A percentile compares a stretch with the other conserved stretches of the same genome.
Evolutionary conservation across 2,329 filamentous ascomycete genomes (phyloP).

Genomic region (Apiospora arundinis): DNA sequence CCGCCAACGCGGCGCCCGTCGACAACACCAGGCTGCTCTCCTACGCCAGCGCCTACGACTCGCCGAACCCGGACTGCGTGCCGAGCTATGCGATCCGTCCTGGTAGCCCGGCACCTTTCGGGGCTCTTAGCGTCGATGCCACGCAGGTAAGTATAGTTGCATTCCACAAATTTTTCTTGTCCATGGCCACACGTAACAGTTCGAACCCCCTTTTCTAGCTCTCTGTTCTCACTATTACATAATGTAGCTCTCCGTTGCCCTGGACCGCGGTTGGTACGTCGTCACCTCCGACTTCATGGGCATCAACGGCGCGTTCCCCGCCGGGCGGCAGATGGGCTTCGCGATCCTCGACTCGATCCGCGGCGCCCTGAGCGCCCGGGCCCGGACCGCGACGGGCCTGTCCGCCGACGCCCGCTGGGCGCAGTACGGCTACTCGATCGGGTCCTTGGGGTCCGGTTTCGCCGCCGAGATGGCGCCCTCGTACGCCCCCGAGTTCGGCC

Average conservation of each 20-base stretch:
- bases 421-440: slow-evolving; percentile 10
- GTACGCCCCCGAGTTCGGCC: neutral
- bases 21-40: neutral
- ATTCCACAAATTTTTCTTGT: neutral
- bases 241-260: neutral
- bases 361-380: neutral
- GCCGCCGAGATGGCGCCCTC: slow-evolving; percentile 5
- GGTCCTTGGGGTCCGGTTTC: neutral
- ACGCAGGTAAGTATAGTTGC: neutral
- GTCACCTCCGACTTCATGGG: neutral
- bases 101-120: neutral
- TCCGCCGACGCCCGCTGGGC: neutral
- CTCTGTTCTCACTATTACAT: no score
- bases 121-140: neutral
- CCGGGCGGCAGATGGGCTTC: neutral
- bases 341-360: neutral
- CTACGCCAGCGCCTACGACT: slow-evolving; percentile 6
- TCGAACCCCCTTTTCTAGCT: no score
- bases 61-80: slow-evolving; percentile 12
- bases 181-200: no score
- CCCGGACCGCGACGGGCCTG: neutral
- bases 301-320: slow-evolving; percentile 4
- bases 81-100: slow-evolving; percentile 4
- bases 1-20: neutral
- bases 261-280: slow-evolving; percentile 2